These are phyloP conservation scores for Wickerhamia fluorescens DNA, from an alignment of 805 yeast species.

Conservation along the genomic window DNA sequence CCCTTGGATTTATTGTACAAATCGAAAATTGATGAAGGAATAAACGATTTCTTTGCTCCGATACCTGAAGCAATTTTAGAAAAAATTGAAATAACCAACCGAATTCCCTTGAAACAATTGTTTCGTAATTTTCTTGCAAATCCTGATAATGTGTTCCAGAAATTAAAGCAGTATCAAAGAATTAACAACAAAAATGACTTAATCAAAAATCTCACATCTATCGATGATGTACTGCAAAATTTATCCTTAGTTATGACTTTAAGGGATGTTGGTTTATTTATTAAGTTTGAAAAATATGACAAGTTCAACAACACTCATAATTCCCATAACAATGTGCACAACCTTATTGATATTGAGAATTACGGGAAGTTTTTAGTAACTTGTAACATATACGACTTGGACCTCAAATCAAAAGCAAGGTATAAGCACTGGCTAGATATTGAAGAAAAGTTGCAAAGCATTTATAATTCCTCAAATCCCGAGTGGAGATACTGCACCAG, in stretches of 20 bases:
- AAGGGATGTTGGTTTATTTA: constrained; percentile 50
- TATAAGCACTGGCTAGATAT: constrained; percentile 40
- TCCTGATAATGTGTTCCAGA: constrained; percentile 26
- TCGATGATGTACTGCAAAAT: constrained; percentile 33
- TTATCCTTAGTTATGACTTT: constrained; percentile 44
- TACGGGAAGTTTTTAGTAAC: constrained; percentile 23
- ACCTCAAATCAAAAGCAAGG: constrained; percentile 38
- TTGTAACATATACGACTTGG: constrained; percentile 42
- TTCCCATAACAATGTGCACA: constrained; percentile 22
- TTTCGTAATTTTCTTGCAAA: constrained; percentile 24
- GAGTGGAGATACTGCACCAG: constrained; percentile 22
- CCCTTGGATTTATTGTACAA: constrained; percentile 36
- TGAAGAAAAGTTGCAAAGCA: constrained; percentile 30
- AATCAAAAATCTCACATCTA: constrained; percentile 22
- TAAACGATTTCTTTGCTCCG: constrained; percentile 21
- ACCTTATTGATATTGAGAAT: constrained; percentile 17
- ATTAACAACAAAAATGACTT: constrained; percentile 25
- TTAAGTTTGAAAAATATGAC: constrained; percentile 30
- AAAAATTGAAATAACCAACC: constrained; percentile 14
- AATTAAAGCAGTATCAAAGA: constrained; percentile 27
- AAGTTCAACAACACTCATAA: constrained; percentile 20
- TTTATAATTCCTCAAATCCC: constrained; percentile 24
- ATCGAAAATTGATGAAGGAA: constrained; percentile 26
- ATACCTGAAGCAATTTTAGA: constrained; percentile 14
- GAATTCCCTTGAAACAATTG: constrained; percentile 29